Evolutionary conservation across 345 rosid species (phyloP).

Genomic region (Zanthoxylum bungeanum): DNA sequence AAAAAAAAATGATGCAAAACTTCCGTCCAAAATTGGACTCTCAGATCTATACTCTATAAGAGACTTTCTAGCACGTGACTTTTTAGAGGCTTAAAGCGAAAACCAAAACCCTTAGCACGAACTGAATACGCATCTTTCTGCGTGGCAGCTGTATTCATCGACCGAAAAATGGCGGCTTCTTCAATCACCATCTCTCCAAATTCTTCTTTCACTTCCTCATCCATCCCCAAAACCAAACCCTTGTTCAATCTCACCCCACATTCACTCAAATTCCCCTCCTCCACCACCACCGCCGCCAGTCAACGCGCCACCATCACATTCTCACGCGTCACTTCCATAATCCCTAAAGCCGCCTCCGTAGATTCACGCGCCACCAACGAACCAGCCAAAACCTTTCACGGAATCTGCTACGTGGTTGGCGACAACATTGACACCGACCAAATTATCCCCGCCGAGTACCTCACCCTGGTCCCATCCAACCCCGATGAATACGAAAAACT

Average conservation of each 20-base stretch:
- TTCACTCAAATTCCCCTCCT: conserved; percentile 26
- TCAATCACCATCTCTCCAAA: conserved; percentile 21
- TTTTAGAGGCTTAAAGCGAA: too few species aligned
- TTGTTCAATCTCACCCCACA: conserved; percentile 14
- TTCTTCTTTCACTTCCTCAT: conserved; percentile 22
- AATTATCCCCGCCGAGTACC: conserved; percentile 88
- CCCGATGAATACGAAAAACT: conserved; percentile 82
- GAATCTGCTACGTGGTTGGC: conserved; percentile 86
- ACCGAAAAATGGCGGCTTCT: conserved; percentile 34
- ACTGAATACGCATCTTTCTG: too few species aligned
- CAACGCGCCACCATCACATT: background rate
- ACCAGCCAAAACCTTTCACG: conserved; percentile 51
- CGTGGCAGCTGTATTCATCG: too few species aligned
- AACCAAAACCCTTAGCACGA: too few species aligned
- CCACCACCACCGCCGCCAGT: conserved; percentile 14
- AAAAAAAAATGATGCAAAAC: too few species aligned
- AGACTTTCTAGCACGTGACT: too few species aligned
- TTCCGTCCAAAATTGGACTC: too few species aligned
- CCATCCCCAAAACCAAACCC: conserved; percentile 10
- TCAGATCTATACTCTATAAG: too few species aligned
- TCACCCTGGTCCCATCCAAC: conserved; percentile 83
- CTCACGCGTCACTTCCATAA: conserved; percentile 4
- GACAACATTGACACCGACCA: conserved; percentile 98
- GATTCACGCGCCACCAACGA: conserved; percentile 22
- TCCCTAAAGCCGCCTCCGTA: conserved; percentile 28